Percentiles rank a stretch among this genome's conserved stretches.
phyloP scores from a whole-genome alignment of 306 rosid genomes.

The Canavalia gladiata region DNA sequence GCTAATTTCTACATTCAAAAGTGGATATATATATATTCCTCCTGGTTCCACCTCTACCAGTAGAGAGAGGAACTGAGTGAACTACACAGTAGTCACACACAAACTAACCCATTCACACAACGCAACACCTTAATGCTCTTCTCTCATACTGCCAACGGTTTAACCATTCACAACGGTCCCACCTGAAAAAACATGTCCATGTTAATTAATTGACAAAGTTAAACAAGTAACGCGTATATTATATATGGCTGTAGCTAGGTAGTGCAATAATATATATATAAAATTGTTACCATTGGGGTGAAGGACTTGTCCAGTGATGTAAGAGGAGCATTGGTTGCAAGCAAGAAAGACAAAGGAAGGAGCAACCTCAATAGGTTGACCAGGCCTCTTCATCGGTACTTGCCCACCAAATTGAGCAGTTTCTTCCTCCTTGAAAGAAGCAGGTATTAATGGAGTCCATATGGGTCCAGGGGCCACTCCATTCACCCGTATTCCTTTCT shows the following conservation, averaged over 20 bases:
- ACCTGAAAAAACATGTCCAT: conserved; percentile 55
- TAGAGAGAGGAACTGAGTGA: not conserved
- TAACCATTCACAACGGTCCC: conserved; percentile 72
- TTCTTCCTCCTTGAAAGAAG: conserved; percentile 66
- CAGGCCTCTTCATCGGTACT: conserved; percentile 83
- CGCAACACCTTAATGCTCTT: not conserved
- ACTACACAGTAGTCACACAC: not conserved
- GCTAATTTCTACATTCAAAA: conserved; percentile 31
- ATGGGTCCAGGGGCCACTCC: conserved; percentile 91
- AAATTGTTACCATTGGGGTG: conserved; percentile 74
- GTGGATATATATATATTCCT: conserved; percentile 11
- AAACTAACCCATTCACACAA: not conserved
- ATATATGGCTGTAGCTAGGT: too few species aligned
- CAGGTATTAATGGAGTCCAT: conserved; percentile 80
- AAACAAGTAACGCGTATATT: too few species aligned
- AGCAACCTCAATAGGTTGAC: conserved; percentile 88
- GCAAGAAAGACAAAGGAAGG: conserved; percentile 81
- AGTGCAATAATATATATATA: too few species aligned
- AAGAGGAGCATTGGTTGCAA: conserved; percentile 72
- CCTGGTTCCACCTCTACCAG: not conserved
- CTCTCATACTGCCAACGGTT: conserved; percentile 30
- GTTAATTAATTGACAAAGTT: not conserved
- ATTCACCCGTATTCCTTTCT: conserved; percentile 75
- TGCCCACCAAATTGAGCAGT: conserved; percentile 57
- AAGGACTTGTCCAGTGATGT: conserved; percentile 81